Conservation (phyloP, 1,284 basidiomycete species). For the Cryptococcus sp. region DNA sequence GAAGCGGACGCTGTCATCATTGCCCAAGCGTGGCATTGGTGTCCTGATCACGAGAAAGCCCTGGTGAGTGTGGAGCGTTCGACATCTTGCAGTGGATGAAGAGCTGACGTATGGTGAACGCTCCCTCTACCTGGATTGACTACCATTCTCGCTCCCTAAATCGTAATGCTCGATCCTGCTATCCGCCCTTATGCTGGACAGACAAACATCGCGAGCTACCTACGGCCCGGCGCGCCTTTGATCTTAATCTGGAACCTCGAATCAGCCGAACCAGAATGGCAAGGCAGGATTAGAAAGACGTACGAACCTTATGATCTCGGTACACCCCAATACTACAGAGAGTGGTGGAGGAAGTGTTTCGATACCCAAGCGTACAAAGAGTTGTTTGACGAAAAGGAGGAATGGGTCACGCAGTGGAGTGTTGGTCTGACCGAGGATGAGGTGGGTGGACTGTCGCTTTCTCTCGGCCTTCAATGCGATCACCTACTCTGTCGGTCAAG, state of each 20-base stretch:
- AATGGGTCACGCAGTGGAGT: constrained; percentile 27
- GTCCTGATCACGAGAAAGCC: constrained; percentile 47
- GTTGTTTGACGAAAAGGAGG: constrained; percentile 33
- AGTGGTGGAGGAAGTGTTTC: constrained; percentile 37
- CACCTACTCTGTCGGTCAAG: too few relatives aligned
- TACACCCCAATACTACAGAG: constrained; percentile 49
- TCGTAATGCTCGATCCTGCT: constrained; percentile 27
- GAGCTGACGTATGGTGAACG: not conserved
- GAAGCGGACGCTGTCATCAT: constrained; percentile 50
- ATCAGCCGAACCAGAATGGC: constrained; percentile 19
- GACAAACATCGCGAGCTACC: constrained; percentile 39
- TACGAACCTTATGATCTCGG: constrained; percentile 41
- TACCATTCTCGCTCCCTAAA: not conserved
- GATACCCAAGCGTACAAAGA: constrained; percentile 37
- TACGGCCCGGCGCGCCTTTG: constrained; percentile 46
- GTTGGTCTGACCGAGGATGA: constrained; percentile 34
- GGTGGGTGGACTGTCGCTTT: constrained; percentile 19
- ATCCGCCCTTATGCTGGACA: too few relatives aligned
- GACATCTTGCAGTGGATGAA: not conserved
- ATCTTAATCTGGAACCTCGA: constrained; percentile 54
- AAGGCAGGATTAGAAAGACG: constrained; percentile 24
- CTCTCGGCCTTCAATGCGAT: constrained; percentile 2
- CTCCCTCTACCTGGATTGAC: not conserved
- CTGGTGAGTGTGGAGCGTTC: constrained; percentile 36
- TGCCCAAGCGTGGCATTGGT: constrained; percentile 53